phyloP scores from a whole-genome alignment of 495 filamentous ascomycete species.

The Arthonia radiata region DNA sequence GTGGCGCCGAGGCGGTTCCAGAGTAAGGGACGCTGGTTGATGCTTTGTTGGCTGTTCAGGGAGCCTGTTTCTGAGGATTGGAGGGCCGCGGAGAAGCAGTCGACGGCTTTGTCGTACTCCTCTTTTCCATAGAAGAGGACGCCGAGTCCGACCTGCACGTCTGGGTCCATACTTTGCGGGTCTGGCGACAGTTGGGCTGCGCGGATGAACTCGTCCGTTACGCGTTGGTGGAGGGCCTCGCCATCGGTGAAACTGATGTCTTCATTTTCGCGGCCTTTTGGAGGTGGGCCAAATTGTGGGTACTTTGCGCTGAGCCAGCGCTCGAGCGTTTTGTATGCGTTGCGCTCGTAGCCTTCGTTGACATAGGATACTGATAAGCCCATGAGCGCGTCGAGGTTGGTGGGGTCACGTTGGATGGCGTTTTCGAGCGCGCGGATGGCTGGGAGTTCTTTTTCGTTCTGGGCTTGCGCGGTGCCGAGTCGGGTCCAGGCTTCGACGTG shows the following conservation, averaged over 20 bases:
- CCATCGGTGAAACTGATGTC: conserved; percentile 87
- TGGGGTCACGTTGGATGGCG: conserved; percentile 63
- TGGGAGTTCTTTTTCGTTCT: conserved; percentile 93
- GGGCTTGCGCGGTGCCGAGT: conserved; percentile 75
- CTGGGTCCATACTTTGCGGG: conserved; percentile 79
- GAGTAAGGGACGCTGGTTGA: conserved; percentile 68
- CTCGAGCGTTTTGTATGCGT: conserved; percentile 88
- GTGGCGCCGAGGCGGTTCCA: conserved; percentile 97
- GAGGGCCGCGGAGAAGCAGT: conserved; percentile 86
- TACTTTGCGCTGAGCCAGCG: conserved; percentile 90
- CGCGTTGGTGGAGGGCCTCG: conserved; percentile 65
- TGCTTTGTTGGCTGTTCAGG: conserved; percentile 31
- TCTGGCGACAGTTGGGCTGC: conserved; percentile 78
- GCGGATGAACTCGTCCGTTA: conserved; percentile 71
- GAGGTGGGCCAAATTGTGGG: conserved; percentile 45
- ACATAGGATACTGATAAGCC: conserved; percentile 93
- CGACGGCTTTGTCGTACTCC: conserved; percentile 94
- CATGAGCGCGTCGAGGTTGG: conserved; percentile 78
- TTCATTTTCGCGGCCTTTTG: too few relatives aligned
- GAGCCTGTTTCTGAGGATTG: conserved; percentile 55
- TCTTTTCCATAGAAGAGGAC: conserved; percentile 96
- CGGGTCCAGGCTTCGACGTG: conserved; percentile 85
- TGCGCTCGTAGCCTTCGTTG: conserved; percentile 94
- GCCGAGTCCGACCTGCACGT: conserved; percentile 91
- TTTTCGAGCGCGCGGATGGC: conserved; percentile 96